Evolutionary conservation across 495 filamentous ascomycete genomes (phyloP), one percentile per base, ranked within the genome.

Genomic region (Penicillium bialowiezense): DNA sequence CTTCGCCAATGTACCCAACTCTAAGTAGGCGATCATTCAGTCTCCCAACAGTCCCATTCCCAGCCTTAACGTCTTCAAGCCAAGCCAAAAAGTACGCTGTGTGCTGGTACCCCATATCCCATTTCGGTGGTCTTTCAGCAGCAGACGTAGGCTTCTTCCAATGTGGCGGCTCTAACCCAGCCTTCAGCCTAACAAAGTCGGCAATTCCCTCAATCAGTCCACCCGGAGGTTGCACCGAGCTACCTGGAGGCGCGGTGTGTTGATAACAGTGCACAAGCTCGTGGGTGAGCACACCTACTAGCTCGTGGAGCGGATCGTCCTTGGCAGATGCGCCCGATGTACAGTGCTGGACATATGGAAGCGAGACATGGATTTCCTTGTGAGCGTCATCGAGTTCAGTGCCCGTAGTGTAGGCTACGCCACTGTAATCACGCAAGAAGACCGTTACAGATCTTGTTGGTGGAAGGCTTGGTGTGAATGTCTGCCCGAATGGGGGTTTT

Each of bases 191-290:
- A 7, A 98, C 91, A 78, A 90, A 98, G 63, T 98, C 93, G 13
- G 93, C 92, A 46, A 98, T 83, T 0, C 93, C 93, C 62, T 98
- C 93, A 45, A 95, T 85, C 51, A 98, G 55, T 0, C 93, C 93
- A 12, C 84, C 84, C 0, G 92, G 92, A 0, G 72, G 67, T 12
- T 33, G 54, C 3, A 61, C 52, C 13, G 77, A 79, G 3, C 71
- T 15, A 10, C 15, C 75, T 0, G 78, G 80, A 2, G 68, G 71
- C 1, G 76, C 86, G 44, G 87, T 82, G 68, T 88, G 89, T 64
- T 98, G 93, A 70, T 87, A 95, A 71, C 91, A 97, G 64, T 98
- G 93, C 9, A 97, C 93, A 52, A 97, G 85, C 69, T 98, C 93
- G 65, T 98, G 93, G 0, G 83, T 82, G 7, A 98, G 58, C 2